Evolutionary conservation across 1,284 basidiomycete genomes (phyloP), one percentile per base, ranked within the genome.

Genomic region (Cystobasidium slooffiae): DNA sequence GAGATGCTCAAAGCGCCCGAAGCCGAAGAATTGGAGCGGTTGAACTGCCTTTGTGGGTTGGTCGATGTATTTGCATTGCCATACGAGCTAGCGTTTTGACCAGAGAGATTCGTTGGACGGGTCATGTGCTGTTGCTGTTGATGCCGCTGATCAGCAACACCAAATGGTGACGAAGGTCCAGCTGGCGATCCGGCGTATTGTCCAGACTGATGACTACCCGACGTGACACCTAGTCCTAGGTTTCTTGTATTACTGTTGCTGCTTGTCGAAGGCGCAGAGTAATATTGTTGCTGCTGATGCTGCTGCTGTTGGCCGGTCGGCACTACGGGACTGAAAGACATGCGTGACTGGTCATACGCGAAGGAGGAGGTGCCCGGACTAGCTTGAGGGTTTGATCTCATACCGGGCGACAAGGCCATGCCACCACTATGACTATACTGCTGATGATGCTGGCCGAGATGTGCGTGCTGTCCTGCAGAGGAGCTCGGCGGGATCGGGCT

Each of bases 1-100:
- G 70, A 73, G 10, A 73, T 49, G 46, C 70, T 73, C 51, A 73
- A 51, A n/a, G 70, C 62, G 41, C 41, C 64, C 31, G 70, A 73
- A 31, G 59, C 63, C 14, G 62, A 66, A 18, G 70, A 73, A 31
- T 73, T 73, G 39, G 70, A 55, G 39, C 70, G 49, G 39, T 66
- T 66, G 63, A 73, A 73, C 20, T 66, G 64, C 24, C 64, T 43
- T 14, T 66, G 64, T 16, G 47, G 49, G 18, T 52, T 24, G 22
- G 12, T 41, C 8, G 22, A 20, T 6, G 63, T 12, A 22, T 65
- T 24, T 18, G 51, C 18, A 31, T 47, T 67, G 49, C 64, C 39
- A 22, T 47, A 46, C n/a, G 66, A 46, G 66, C 16, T 59, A 10
- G 52, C 18, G 20, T 52, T 44, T 4, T 52, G 16, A 43, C 53